These are phyloP conservation scores for Lagenidium giganteum DNA, from an alignment of 352 stramenopile genomes.

Conservation along the genomic window DNA sequence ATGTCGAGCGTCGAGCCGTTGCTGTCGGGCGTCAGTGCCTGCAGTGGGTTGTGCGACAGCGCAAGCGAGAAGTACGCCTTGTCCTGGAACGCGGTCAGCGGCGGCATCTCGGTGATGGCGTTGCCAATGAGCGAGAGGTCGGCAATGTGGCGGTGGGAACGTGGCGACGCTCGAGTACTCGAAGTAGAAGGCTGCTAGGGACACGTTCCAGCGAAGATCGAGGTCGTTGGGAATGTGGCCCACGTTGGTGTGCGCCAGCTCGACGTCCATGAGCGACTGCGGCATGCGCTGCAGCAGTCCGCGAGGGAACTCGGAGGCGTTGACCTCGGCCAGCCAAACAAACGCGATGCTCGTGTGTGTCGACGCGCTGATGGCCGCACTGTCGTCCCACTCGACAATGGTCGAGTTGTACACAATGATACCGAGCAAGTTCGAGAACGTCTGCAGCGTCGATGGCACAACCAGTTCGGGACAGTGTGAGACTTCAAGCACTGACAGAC, in stretches of 20 bases:
- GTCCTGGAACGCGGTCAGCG: neutral
- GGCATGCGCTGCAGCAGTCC: constrained; percentile 10
- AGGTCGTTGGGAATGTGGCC: constrained; percentile 6
- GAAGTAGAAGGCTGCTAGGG: neutral
- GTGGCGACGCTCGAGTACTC: neutral
- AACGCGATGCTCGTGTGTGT: constrained; percentile 17
- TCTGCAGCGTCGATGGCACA: constrained; percentile 10
- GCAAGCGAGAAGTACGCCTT: constrained; percentile 6
- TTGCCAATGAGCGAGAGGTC: constrained; percentile 16
- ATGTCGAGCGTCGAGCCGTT: neutral
- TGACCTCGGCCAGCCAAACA: constrained; percentile 14
- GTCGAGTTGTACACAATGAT: constrained; percentile 30
- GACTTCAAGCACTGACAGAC: constrained; percentile 12
- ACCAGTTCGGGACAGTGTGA: constrained; percentile 20
- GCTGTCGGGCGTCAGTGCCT: neutral
- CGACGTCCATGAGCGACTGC: constrained; percentile 14
- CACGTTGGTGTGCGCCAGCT: constrained; percentile 15
- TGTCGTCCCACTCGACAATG: constrained; percentile 13
- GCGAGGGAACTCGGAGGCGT: constrained; percentile 7
- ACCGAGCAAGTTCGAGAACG: constrained; percentile 24
- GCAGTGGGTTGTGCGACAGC: constrained; percentile 10
- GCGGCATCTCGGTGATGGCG: constrained; percentile 1
- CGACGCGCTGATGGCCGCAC: constrained; percentile 13
- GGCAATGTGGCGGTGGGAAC: neutral
- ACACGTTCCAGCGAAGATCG: neutral